Conservation (phyloP, 176 grass and related monocot genomes). For the Oryza brachyantha region DNA sequence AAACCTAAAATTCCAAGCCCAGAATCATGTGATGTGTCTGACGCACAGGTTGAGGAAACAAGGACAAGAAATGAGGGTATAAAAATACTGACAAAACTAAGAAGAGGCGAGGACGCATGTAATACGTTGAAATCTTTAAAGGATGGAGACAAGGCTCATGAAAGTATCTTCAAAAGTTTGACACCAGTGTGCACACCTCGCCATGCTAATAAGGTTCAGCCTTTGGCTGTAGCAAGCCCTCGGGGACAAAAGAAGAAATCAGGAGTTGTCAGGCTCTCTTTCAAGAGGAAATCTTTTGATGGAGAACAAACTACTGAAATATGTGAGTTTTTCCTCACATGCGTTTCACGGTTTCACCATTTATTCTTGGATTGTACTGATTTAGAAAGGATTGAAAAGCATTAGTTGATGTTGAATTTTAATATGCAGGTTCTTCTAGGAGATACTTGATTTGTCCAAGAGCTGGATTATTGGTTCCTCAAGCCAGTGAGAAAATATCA, state of each 20-base stretch:
- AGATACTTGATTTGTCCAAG: constrained; percentile 73
- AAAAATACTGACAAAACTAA: constrained; percentile 49
- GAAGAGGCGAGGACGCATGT: constrained; percentile 52
- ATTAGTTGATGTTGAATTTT: constrained; percentile 24
- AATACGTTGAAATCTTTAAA: constrained; percentile 40
- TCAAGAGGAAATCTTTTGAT: constrained; percentile 90
- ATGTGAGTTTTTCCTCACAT: constrained; percentile 49
- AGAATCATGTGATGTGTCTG: constrained; percentile 30
- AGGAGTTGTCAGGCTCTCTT: constrained; percentile 79
- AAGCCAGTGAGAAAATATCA: constrained; percentile 50
- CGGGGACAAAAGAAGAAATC: constrained; percentile 73
- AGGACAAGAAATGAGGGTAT: constrained; percentile 38
- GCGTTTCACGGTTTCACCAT: background rate
- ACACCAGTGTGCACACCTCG: constrained; percentile 80
- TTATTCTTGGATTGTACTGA: background rate
- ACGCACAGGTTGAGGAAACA: constrained; percentile 38
- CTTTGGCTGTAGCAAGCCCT: constrained; percentile 53
- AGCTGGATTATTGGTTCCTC: constrained; percentile 69
- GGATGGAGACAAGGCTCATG: constrained; percentile 60
- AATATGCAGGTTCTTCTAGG: constrained; percentile 63
- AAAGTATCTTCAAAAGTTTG: constrained; percentile 59
- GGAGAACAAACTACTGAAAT: constrained; percentile 92
- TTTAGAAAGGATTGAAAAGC: background rate
- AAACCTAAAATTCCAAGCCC: constrained; percentile 31
- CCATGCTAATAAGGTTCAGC: constrained; percentile 69